Base-by-base conservation (phyloP, 2,329 filamentous ascomycete genomes). In the Diaporthe helianthi region DNA sequence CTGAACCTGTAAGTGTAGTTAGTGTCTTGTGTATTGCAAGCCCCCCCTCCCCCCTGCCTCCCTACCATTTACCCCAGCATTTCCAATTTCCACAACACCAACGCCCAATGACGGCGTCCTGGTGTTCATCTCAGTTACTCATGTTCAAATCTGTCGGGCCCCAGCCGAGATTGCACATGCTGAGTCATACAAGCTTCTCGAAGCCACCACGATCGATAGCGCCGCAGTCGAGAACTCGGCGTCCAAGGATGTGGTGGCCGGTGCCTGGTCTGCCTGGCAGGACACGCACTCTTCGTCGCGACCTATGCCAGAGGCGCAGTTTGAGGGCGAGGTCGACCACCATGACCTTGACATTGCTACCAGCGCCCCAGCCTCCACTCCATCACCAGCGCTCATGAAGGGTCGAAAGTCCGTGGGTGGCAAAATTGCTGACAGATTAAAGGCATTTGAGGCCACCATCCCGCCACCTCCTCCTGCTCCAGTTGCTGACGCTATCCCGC, bases 371-470 rank as follows among this genome's bases (percentile, higher is more conserved):
- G 41, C 67, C 49, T 52, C 63, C 31, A 64, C 63, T 8, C 49
- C 68, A 52, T 67, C 79, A 60, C 71, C 75, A 69, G 76, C 75
- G 72, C 79, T 81, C 69, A 81, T 82, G 78, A 86, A 84, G 76
- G 79, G 80, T 64, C 86, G 84, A 73, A 88, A 86, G 78, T 75
- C 81, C 61, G 79, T 83, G 52, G 79, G 81, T 70, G 82, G 82
- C 71, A 88, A 85, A 76, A 84, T 89, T 75, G 83, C 86, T 68
- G 85, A 89, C 75, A 84, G 81, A 74, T 82, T 88, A 71, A 87
- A 83, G 77, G 83, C 84, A 36, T 89, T 89, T 74, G 85, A 89
- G 77, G 74, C 81, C 63, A 73, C 55, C 29, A 73, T 78, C 54
- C 75, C 78, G 66, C 77, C 78, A 60, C 77, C 80, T 46, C 76